Percentiles rank a stretch among this genome's conserved stretches.
phyloP scores from a whole-genome alignment of 371 early-diverging fungal genomes.

The Funneliformis caledonium region DNA sequence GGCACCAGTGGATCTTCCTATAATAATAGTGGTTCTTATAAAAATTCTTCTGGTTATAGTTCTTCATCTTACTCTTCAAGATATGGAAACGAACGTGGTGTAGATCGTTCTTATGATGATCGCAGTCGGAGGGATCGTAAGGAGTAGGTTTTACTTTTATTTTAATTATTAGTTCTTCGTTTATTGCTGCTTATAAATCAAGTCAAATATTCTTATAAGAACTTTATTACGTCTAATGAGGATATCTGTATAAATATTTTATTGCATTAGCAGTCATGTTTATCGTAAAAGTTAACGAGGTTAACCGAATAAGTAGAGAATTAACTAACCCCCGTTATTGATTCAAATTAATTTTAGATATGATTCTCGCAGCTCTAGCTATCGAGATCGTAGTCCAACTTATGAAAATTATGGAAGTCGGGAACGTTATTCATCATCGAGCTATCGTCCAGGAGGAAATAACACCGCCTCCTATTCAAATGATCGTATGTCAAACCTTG shows the following conservation, averaged over 20 bases:
- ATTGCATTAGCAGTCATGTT: conserved; percentile 23
- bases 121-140: conserved; percentile 61
- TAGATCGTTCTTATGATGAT: conserved; percentile 62
- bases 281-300: conserved; percentile 19
- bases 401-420: conserved; percentile 12
- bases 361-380: conserved; percentile 48
- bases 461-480: conserved; percentile 50
- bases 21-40: conserved; percentile 28
- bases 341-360: conserved; percentile 44
- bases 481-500: conserved; percentile 67
- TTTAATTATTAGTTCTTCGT: background rate
- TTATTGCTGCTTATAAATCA: background rate
- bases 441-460: conserved; percentile 51
- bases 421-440: conserved; percentile 38
- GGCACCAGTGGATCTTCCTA: conserved; percentile 33
- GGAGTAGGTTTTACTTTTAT: conserved; percentile 47
- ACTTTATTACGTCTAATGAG: conserved; percentile 16
- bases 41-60: conserved; percentile 24
- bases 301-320: conserved; percentile 46
- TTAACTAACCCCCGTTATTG: conserved; percentile 41
- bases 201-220: background rate
- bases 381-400: conserved; percentile 43
- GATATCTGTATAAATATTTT: conserved; percentile 14
- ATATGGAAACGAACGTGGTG: conserved; percentile 55
- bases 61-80: conserved; percentile 40